Base-by-base conservation (phyloP, 2,329 filamentous ascomycete genomes). In the Calonectria pseudoreteaudii region DNA sequence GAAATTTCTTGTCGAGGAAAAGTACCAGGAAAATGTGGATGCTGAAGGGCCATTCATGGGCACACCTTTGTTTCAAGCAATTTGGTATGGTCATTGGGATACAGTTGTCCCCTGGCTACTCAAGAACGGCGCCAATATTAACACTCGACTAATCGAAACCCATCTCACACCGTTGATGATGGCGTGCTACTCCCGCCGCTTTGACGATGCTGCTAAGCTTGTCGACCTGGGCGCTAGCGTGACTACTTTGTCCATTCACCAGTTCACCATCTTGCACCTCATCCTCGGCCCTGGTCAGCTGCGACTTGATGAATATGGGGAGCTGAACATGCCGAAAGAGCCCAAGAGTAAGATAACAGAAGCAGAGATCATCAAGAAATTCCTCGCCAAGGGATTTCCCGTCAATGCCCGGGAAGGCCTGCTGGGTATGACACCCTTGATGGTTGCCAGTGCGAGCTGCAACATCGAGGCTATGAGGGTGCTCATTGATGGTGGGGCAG, bases 201-300 rank as follows among this genome's bases (percentile, higher is more conserved):
- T 80, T 52, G 79, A 80, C 36, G 79, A 81, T 31, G 79, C 79
- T 31, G 64, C 77, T 28, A 79, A 64, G 69, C 79, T 81, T 28
- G 74, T 81, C 18, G 79, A 81, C 41, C 64, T 81, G 2, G 79
- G 79, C 3, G 78, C 79, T 52, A 73, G 75, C 26, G 79, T 81
- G 36, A 78, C 70, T 5, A 75, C 74, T 6, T 44, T 81, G 20
- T 75, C 79, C 53, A 72, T 77, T 28, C 79, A 81, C 44, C 74
- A 78, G 13, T 80, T 80, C 71, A 81, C 79, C 66, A 80, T 81
- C 38, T 70, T 81, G 30, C 79, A 81, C 68, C 71, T 81, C n/a
- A 77, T 81, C 18, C 74, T 81, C 10, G 79, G 77, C 7, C 80
- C 79, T 65, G 76, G 76, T 34, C 76, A 75, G 31, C 47, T 77